phyloP scores from a whole-genome alignment of 169 alveolate species.

The Toxoplasma gondii region DNA sequence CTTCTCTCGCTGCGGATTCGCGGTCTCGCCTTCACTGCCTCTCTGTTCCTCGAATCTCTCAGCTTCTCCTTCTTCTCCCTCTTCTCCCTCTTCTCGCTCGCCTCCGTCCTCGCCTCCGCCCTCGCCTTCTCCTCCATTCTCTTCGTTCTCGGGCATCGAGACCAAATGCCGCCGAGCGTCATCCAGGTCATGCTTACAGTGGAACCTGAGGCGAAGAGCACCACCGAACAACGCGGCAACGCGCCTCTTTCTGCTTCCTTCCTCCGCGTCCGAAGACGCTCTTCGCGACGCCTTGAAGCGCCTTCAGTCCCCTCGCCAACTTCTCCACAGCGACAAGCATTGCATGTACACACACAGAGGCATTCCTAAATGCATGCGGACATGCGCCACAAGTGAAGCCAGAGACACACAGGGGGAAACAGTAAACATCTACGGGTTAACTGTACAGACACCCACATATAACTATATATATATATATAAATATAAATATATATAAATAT shows the following conservation, averaged over 20 bases:
- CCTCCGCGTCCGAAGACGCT: too few relatives aligned
- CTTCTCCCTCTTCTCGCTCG: neutral
- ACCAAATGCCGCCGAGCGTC: neutral
- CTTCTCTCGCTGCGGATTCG: neutral
- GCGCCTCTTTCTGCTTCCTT: neutral
- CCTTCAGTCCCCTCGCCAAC: too few relatives aligned
- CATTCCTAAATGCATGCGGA: neutral
- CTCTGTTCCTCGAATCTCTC: neutral
- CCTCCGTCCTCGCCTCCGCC: neutral
- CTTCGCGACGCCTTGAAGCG: too few relatives aligned
- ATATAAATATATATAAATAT: neutral
- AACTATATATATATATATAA: too few relatives aligned
- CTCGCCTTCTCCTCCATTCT: neutral
- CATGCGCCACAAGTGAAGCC: too few relatives aligned
- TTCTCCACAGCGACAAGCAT: too few relatives aligned
- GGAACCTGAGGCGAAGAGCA: neutral
- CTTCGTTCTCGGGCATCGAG: neutral
- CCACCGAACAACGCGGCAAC: neutral
- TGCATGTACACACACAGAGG: neutral
- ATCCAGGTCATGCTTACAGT: slow-evolving; percentile 4
- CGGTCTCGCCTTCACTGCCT: neutral
- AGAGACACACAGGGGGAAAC: too few relatives aligned
- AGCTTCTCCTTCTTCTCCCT: neutral
- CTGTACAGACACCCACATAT: too few relatives aligned
- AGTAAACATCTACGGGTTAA: too few relatives aligned